phyloP scores from a whole-genome alignment of 257 asterid genomes.

The Misopates orontium region DNA sequence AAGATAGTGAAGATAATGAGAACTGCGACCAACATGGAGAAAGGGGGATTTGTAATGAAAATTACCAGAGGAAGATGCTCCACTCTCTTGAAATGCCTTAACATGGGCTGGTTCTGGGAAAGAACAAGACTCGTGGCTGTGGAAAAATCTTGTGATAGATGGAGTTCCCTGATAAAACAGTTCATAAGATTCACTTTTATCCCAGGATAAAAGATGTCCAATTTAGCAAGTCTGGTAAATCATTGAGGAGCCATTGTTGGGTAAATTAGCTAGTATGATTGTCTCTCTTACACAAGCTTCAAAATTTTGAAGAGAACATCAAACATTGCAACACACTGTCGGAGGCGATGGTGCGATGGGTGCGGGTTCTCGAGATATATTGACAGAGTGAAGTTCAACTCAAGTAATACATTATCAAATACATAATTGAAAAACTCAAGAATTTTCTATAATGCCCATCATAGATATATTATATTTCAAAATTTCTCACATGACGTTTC shows the following conservation, averaged over 20 bases:
- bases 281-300: slow-evolving; percentile 4
- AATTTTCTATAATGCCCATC: slow-evolving; percentile 10
- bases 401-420: not conserved
- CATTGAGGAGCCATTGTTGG: slow-evolving; percentile 8
- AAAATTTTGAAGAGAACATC: slow-evolving; percentile 1
- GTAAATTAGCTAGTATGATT: not conserved
- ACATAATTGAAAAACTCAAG: slow-evolving; percentile 7
- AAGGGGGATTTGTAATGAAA: slow-evolving; percentile 9
- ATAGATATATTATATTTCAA: slow-evolving; percentile 16
- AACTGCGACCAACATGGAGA: not conserved
- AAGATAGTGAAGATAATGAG: not conserved
- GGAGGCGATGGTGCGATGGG: not conserved
- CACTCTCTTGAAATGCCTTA: slow-evolving; percentile 38
- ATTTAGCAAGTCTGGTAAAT: not conserved
- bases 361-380: not conserved
- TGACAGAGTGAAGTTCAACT: slow-evolving; percentile 15
- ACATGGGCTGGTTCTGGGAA: slow-evolving; percentile 34
- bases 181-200: slow-evolving; percentile 6
- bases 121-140: slow-evolving; percentile 39
- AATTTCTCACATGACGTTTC: slow-evolving; percentile 3
- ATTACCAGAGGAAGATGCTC: slow-evolving; percentile 61
- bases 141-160: slow-evolving; percentile 69
- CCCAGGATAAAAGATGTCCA: slow-evolving; percentile 2
- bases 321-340: not conserved
- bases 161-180: slow-evolving; percentile 56